Evolutionary conservation across 495 filamentous ascomycete genomes (phyloP).

Genomic region (Penicillium chermesinum): DNA sequence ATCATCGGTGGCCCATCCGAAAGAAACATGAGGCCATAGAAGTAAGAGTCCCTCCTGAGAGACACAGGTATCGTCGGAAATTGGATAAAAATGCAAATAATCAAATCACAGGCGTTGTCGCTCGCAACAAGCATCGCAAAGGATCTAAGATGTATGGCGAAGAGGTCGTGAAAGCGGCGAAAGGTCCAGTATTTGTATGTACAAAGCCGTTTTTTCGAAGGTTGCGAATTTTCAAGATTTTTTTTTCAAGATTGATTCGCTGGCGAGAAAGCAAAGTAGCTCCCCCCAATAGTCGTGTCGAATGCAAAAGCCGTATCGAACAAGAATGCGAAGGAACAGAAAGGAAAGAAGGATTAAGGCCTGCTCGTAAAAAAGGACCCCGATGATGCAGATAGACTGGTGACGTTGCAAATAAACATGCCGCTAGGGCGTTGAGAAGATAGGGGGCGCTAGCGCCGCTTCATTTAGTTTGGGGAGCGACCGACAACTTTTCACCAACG

Average conservation of each 20-base stretch:
- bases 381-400: slow-evolving; percentile 40
- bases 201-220: slow-evolving; percentile 34
- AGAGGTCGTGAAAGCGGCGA: slow-evolving; percentile 32
- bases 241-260: slow-evolving; percentile 14
- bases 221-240: slow-evolving; percentile 23
- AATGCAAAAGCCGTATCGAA: slow-evolving; percentile 28
- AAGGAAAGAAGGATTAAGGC: slow-evolving; percentile 27
- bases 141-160: slow-evolving; percentile 37
- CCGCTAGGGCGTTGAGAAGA: slow-evolving; percentile 26
- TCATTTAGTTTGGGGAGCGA: slow-evolving; percentile 20
- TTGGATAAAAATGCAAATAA: slow-evolving; percentile 29
- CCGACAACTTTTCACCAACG: slow-evolving; percentile 49
- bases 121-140: slow-evolving; percentile 43
- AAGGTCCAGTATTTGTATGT: slow-evolving; percentile 29
- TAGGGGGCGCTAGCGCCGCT: slow-evolving; percentile 23
- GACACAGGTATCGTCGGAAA: slow-evolving; percentile 39
- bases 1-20: slow-evolving; percentile 36
- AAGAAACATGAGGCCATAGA: slow-evolving; percentile 23
- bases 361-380: slow-evolving; percentile 33
- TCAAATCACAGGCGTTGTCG: slow-evolving; percentile 45
- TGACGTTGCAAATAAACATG: slow-evolving; percentile 32
- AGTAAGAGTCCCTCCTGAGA: slow-evolving; percentile 38
- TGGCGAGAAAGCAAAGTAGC: neutral
- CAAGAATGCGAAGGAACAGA: slow-evolving; percentile 27
- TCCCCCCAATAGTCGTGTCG: slow-evolving; percentile 29